These are phyloP conservation scores for Cenchrus fungigraminus DNA, from an alignment of 176 grass and related monocot genomes.

Conservation along the genomic window DNA sequence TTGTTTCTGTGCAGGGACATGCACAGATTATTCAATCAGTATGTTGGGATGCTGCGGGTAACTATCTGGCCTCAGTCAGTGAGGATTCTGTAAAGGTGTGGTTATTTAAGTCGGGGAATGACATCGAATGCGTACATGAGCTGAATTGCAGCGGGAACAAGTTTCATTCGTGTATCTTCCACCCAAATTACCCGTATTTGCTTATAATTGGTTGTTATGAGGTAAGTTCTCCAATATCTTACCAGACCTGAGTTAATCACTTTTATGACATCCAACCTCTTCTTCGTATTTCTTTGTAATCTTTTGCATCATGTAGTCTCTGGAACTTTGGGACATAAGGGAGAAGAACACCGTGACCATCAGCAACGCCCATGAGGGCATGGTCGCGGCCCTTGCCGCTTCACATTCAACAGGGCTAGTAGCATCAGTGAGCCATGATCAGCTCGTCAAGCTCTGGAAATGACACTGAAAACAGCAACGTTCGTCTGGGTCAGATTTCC, in stretches of 20 bases:
- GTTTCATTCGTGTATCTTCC: conserved; percentile 94
- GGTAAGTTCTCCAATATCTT: conserved; percentile 51
- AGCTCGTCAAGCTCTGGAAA: conserved; percentile 89
- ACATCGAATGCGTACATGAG: conserved; percentile 78
- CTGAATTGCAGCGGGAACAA: conserved; percentile 84
- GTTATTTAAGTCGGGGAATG: conserved; percentile 69
- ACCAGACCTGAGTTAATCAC: background rate
- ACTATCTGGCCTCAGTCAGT: conserved; percentile 94
- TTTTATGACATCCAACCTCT: background rate
- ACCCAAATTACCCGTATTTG: conserved; percentile 59
- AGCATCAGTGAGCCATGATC: conserved; percentile 96
- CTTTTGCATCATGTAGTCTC: conserved; percentile 63
- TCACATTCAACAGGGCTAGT: conserved; percentile 76
- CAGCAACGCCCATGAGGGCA: conserved; percentile 68
- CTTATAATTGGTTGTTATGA: conserved; percentile 93
- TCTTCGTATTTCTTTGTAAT: background rate
- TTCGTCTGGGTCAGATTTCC: background rate
- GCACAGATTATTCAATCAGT: conserved; percentile 66
- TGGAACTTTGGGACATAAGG: conserved; percentile 94
- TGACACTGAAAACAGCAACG: conserved; percentile 37
- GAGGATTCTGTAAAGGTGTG: conserved; percentile 87
- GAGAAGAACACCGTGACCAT: conserved; percentile 80
- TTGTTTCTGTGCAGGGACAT: conserved; percentile 57
- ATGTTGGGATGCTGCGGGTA: conserved; percentile 87
- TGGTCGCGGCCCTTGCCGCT: conserved; percentile 76